Percentiles rank a stretch among this genome's conserved stretches.
Evolutionary conservation across 768 basidiomycete genomes (phyloP).

Genomic region (Psilocybe subaeruginosa): DNA sequence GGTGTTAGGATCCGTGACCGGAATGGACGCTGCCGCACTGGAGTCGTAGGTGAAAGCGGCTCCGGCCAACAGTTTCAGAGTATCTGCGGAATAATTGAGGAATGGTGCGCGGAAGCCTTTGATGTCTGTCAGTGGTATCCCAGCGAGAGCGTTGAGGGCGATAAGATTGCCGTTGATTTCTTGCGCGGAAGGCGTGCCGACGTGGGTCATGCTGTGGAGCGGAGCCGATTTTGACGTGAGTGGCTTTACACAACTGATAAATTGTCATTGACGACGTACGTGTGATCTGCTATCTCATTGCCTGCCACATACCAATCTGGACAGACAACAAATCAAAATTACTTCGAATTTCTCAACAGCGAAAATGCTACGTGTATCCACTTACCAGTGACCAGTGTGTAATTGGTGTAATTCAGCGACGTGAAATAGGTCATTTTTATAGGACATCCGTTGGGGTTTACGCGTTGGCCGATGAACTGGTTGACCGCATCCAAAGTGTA

Average conservation of each 20-base stretch:
- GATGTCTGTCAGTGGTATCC: conserved; percentile 68
- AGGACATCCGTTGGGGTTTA: conserved; percentile 77
- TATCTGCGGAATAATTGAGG: conserved; percentile 67
- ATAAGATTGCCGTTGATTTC: conserved; percentile 82
- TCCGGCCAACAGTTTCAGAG: conserved; percentile 55
- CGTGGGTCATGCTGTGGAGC: conserved; percentile 70
- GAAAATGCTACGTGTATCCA: conserved; percentile 2
- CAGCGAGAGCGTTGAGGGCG: conserved; percentile 76
- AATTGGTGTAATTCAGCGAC: conserved; percentile 75
- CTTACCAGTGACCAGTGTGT: conserved; percentile 65
- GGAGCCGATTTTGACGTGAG: not conserved
- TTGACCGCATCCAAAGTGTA: conserved; percentile 78
- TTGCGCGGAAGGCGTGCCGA: conserved; percentile 59
- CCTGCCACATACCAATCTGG: conserved; percentile 80
- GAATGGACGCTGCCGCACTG: conserved; percentile 57
- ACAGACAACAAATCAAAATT: conserved; percentile 7
- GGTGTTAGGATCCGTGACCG: conserved; percentile 65
- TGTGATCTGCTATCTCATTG: conserved; percentile 83
- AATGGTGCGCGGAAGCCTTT: conserved; percentile 79
- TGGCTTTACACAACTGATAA: not conserved
- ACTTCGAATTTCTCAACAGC: not conserved
- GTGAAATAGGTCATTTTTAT: conserved; percentile 80
- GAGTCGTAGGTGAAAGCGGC: conserved; percentile 77
- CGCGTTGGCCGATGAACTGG: conserved; percentile 72
- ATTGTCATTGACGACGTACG: conserved; percentile 42